A percentile compares a stretch with the other conserved stretches of the same genome.
phyloP scores from a whole-genome alignment of 192 early-diverging fungal species.

The Coemansia sp. region DNA sequence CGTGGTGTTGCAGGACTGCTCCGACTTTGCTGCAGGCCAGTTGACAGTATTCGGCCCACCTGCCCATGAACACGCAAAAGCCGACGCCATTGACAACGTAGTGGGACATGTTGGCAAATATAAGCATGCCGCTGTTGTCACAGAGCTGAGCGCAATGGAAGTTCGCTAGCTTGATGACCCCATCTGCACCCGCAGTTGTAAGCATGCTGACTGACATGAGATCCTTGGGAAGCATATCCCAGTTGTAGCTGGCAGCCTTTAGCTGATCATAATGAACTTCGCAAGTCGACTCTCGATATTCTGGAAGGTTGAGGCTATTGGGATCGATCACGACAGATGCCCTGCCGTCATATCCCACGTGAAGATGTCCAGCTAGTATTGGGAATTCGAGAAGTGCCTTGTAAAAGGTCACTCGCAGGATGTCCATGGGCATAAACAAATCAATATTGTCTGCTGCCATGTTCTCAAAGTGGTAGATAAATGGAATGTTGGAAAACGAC shows the following conservation, averaged over 20 bases:
- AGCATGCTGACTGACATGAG: background rate
- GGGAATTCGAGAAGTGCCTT: conserved; percentile 17
- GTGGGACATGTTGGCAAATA: conserved; percentile 23
- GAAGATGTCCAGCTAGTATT: conserved; percentile 20
- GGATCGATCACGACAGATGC: conserved; percentile 2
- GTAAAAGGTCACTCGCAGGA: conserved; percentile 17
- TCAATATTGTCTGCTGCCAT: background rate
- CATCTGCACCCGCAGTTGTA: background rate
- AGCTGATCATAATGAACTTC: conserved; percentile 12
- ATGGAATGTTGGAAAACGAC: conserved; percentile 18
- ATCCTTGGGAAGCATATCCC: conserved; percentile 5
- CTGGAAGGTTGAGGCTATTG: conserved; percentile 26
- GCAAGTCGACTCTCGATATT: conserved; percentile 21
- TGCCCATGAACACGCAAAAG: conserved; percentile 13
- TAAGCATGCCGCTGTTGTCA: conserved; percentile 24
- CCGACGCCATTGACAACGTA: conserved; percentile 22
- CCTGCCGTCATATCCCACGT: background rate
- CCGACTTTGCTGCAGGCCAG: background rate
- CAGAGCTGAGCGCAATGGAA: conserved; percentile 9
- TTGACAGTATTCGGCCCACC: conserved; percentile 17
- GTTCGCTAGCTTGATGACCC: conserved; percentile 16
- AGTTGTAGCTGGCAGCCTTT: conserved; percentile 8
- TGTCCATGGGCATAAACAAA: conserved; percentile 22
- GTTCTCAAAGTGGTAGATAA: conserved; percentile 21
- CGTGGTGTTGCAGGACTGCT: background rate